Conservation (phyloP, 805 yeast genomes). For the Schizosaccharomyces pombe region DNA sequence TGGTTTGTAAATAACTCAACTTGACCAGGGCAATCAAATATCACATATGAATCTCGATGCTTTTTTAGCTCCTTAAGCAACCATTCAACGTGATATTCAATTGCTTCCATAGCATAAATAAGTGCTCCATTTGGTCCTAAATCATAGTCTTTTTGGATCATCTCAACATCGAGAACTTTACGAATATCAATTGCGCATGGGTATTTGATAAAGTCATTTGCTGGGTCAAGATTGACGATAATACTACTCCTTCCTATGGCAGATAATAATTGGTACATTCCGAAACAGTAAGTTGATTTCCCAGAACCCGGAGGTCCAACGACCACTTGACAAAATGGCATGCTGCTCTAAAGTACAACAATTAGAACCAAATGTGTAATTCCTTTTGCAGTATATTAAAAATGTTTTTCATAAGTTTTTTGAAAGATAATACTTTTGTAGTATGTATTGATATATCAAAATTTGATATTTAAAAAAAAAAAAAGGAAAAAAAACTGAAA, state of each 20-base stretch:
- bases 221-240: conserved; percentile 81
- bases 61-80: conserved; percentile 29
- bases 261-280: conserved; percentile 71
- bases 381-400: too few species aligned
- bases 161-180: conserved; percentile 52
- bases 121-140: conserved; percentile 83
- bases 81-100: conserved; percentile 10
- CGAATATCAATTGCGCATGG: conserved; percentile 59
- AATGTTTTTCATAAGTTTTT: too few species aligned
- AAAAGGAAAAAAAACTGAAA: too few species aligned
- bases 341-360: neutral
- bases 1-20: conserved; percentile 87
- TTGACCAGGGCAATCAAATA: conserved; percentile 86
- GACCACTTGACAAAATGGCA: conserved; percentile 18
- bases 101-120: conserved; percentile 57
- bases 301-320: conserved; percentile 98
- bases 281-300: conserved; percentile 82
- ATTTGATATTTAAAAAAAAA: too few species aligned
- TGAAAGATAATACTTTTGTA: too few species aligned
- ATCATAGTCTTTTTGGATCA: conserved; percentile 45
- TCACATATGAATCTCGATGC: conserved; percentile 28
- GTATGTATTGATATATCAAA: too few species aligned
- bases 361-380: too few species aligned
- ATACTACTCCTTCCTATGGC: conserved; percentile 81
- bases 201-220: conserved; percentile 49